These are phyloP conservation scores for Remersonia thermophila DNA, from an alignment of 2,329 filamentous ascomycete species.

Conservation along the genomic window DNA sequence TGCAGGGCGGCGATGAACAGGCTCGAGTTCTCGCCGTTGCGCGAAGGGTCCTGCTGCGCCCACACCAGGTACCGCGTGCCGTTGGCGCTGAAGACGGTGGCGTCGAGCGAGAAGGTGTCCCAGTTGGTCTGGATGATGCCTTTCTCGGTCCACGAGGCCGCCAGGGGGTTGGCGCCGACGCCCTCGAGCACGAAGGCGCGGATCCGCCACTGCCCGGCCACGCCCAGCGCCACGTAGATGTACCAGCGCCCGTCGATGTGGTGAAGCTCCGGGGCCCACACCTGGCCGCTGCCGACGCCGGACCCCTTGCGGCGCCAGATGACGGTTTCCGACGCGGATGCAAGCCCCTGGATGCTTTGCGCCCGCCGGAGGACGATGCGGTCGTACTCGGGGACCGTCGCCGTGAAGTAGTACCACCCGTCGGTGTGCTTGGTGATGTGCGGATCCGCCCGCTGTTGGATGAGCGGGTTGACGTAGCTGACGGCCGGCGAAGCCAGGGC, in stretches of 20 bases:
- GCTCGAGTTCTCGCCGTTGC: conserved; percentile 15
- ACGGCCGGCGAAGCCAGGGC: conserved; percentile 13
- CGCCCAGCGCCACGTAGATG: conserved; percentile 32
- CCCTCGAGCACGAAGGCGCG: conserved; percentile 21
- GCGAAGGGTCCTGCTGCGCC: conserved; percentile 20
- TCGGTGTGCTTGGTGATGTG: conserved; percentile 21
- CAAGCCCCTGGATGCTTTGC: conserved; percentile 10
- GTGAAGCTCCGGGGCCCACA: conserved; percentile 47
- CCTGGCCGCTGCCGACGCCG: conserved; percentile 29
- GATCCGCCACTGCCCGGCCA: conserved; percentile 15
- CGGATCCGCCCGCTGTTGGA: conserved; percentile 20
- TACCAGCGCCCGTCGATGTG: conserved; percentile 39
- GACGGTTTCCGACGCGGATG: conserved; percentile 13
- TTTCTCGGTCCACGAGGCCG: conserved; percentile 20
- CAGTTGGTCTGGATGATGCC: conserved; percentile 19
- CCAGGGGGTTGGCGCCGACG: conserved; percentile 19
- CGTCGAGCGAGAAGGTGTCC: conserved; percentile 22
- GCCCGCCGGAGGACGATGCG: conserved; percentile 14
- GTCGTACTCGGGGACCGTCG: conserved; percentile 16
- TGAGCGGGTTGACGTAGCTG: conserved; percentile 20
- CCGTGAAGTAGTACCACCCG: conserved; percentile 16
- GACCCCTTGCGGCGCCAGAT: conserved; percentile 27
- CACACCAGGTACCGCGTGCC: conserved; percentile 21
- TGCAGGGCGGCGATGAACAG: conserved; percentile 18
- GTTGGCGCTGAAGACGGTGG: conserved; percentile 19